Evolutionary conservation across 331 rosid species (phyloP), one percentile per base, ranked within the genome.

Genomic region (Stylosanthes scabra): DNA sequence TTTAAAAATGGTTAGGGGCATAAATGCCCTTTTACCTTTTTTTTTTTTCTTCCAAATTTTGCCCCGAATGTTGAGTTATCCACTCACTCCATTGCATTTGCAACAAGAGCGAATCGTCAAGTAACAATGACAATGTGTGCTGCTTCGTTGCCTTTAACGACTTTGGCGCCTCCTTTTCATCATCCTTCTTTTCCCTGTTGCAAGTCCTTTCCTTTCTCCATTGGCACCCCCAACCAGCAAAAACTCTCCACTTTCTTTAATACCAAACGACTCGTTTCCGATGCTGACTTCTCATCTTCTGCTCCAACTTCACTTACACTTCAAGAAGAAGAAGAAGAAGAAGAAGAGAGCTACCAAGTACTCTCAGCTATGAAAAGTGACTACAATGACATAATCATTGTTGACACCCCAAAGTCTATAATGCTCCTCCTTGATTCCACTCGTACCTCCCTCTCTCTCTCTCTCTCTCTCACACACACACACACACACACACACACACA

Each of bases 341-440:
- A 84, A 15, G 91, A 87, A 46, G 96, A 86, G 71, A 88, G 46
- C 16, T 80, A 75, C 80, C 91, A 72, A 60, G 80, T 89, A 0
- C 58, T 91, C 11, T 37, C 91, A 2, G 46, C 87, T 13, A 1
- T 87, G 0, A 86, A 73, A 68, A 91, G 84, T 80, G 59, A 59
- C 55, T 91, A 85, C 86, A 94, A 91, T 72, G 90, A 91, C 28
- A 88, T 94, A 61, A 52, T 87, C 59, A 89, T 94, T 6, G 78
- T 94, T 10, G 97, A 94, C 52, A 69, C 86, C 61, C 86, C 90
- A 20, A 74, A 74, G 6, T 84, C 96, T 50, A 90, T 89, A 86
- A 46, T 89, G 84, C 87, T 94, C 57, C 94, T 94, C 57, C 99
- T 91, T 67, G 99, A 94, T 75, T 82, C 95, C 45, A 72, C 90